Evolutionary conservation across 2,329 filamentous ascomycete species (phyloP).

Genomic region (Elsinoe perseae): DNA sequence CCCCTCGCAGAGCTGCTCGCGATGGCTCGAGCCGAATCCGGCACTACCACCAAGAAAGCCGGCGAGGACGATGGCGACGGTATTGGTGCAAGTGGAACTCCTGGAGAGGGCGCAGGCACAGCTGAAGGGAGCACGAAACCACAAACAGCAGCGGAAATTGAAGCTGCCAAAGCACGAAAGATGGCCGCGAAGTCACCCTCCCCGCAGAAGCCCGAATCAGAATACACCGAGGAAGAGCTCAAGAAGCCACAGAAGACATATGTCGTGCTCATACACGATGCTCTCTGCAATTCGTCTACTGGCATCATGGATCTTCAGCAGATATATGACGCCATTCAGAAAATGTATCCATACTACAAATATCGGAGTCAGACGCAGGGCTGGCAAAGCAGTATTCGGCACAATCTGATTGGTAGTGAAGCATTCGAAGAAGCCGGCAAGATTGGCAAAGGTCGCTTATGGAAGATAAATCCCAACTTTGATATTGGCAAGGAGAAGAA

Average conservation of each 20-base stretch:
- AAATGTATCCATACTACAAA: constrained; percentile 57
- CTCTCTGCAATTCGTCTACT: constrained; percentile 48
- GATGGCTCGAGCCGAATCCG: constrained; percentile 28
- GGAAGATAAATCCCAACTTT: constrained; percentile 52
- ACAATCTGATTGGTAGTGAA: constrained; percentile 54
- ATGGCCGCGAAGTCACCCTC: constrained; percentile 49
- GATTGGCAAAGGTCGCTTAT: constrained; percentile 55
- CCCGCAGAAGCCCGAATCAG: constrained; percentile 54
- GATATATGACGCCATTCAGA: constrained; percentile 57
- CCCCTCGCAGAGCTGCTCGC: constrained; percentile 26
- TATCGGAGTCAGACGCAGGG: constrained; percentile 52
- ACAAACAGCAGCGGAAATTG: constrained; percentile 17
- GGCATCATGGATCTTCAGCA: constrained; percentile 56
- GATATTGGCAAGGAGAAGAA: constrained; percentile 52
- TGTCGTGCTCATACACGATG: constrained; percentile 56
- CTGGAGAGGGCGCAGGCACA: neutral
- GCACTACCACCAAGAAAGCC: constrained; percentile 17
- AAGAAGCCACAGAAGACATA: constrained; percentile 60
- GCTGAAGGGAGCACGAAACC: constrained; percentile 3
- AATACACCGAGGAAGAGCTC: constrained; percentile 66
- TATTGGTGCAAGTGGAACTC: neutral
- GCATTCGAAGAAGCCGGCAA: constrained; percentile 54
- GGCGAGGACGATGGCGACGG: constrained; percentile 22
- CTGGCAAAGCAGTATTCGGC: constrained; percentile 60
- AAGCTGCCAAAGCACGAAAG: constrained; percentile 40